Evolutionary conservation across 306 rosid species (phyloP).

Genomic region (Trichosanthes truncata): DNA sequence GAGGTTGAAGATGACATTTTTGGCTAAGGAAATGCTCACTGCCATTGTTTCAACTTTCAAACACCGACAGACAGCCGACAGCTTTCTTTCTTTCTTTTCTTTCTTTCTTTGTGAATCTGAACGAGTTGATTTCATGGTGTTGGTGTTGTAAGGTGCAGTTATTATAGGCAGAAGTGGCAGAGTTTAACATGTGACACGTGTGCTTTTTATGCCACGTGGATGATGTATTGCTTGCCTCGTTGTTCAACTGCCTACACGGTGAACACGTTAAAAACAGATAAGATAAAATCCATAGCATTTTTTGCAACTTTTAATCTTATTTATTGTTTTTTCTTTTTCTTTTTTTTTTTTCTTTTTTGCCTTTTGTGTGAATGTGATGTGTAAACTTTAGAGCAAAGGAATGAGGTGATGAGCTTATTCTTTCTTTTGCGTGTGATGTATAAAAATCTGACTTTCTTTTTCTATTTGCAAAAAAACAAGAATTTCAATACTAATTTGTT

Average conservation of each 20-base stretch:
- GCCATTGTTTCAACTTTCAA: constrained; percentile 29
- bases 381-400: too few species aligned
- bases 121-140: not conserved
- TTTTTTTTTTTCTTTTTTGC: too few species aligned
- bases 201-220: constrained; percentile 5
- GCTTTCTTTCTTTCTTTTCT: not conserved
- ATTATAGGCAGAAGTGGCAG: constrained; percentile 7
- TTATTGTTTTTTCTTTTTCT: too few species aligned
- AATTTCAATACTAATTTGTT: too few species aligned
- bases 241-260: not conserved
- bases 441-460: too few species aligned
- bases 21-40: constrained; percentile 28
- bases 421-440: too few species aligned
- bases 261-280: constrained; percentile 7
- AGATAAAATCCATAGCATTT: not conserved
- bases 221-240: not conserved
- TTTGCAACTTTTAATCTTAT: not conserved
- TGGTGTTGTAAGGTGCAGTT: not conserved
- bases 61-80: not conserved
- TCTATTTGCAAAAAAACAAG: too few species aligned
- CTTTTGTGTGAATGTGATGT: too few species aligned
- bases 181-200: constrained; percentile 16
- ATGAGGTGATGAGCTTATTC: too few species aligned
- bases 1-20: constrained; percentile 33
- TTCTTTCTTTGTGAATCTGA: not conserved